phyloP scores from a whole-genome alignment of 371 early-diverging fungal species.

The Syncephalastrum contaminatum region DNA sequence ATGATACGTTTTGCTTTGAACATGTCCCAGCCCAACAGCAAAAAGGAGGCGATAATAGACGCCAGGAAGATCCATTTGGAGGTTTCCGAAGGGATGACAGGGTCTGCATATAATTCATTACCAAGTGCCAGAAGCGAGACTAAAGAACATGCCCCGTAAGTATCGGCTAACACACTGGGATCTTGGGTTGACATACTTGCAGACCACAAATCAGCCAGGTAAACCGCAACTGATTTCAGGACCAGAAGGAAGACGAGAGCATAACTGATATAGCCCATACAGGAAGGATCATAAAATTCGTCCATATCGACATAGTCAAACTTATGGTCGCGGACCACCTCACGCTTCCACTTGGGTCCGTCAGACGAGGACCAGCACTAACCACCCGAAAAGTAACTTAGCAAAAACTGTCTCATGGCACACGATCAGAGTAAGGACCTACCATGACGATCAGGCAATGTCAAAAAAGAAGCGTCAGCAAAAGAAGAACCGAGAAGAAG shows the following conservation, averaged over 20 bases:
- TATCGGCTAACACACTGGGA: neutral
- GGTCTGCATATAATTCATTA: slow-evolving; percentile 9
- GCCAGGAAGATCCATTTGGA: slow-evolving; percentile 67
- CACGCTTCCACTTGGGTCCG: slow-evolving; percentile 77
- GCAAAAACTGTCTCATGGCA: too few species aligned
- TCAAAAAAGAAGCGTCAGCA: too few species aligned
- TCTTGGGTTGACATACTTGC: slow-evolving; percentile 39
- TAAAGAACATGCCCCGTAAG: slow-evolving; percentile 4
- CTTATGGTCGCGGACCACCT: slow-evolving; percentile 83
- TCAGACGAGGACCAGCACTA: slow-evolving; percentile 3
- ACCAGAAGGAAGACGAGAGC: slow-evolving; percentile 68
- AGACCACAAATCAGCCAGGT: slow-evolving; percentile 71
- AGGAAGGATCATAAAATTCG: slow-evolving; percentile 67
- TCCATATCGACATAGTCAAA: slow-evolving; percentile 88
- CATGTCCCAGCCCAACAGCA: slow-evolving; percentile 73
- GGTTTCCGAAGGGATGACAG: slow-evolving; percentile 30
- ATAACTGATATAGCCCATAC: slow-evolving; percentile 52
- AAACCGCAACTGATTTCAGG: slow-evolving; percentile 75
- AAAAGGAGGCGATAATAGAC: slow-evolving; percentile 67
- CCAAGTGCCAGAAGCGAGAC: slow-evolving; percentile 16
- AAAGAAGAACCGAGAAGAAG: too few species aligned
- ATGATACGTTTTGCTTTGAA: slow-evolving; percentile 68
- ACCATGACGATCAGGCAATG: slow-evolving; percentile 3
- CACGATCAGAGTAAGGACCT: slow-evolving; percentile 7
- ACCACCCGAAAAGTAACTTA: too few species aligned